Conservation (phyloP, 2,329 filamentous ascomycete species). For the Botrytis tulipae region DNA sequence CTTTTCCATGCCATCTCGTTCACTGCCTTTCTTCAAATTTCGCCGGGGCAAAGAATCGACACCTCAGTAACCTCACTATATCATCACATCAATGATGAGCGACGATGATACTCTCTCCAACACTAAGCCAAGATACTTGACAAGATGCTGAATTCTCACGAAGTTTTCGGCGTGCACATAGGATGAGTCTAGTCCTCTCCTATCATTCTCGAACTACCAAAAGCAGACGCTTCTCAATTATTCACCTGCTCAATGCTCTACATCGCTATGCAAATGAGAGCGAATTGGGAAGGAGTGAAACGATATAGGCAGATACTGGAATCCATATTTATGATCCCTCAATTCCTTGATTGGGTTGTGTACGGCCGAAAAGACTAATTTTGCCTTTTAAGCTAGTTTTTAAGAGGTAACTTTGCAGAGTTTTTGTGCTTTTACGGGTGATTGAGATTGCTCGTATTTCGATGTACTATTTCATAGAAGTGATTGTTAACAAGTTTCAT, state of each 20-base stretch:
- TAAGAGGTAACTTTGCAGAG: not conserved
- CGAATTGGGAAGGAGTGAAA: not conserved
- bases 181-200: not conserved
- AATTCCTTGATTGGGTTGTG: not conserved
- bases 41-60: not conserved
- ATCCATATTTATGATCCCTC: not conserved
- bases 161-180: not conserved
- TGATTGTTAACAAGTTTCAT: too few relatives aligned
- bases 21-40: not conserved
- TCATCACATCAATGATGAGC: not conserved
- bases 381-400: not conserved
- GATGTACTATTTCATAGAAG: too few relatives aligned
- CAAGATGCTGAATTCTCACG: not conserved
- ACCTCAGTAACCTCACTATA: not conserved
- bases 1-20: not conserved
- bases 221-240: not conserved
- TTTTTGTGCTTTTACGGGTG: not conserved
- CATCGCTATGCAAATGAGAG: not conserved
- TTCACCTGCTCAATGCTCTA: not conserved
- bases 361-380: not conserved
- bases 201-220: not conserved
- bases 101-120: not conserved
- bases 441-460: not conserved
- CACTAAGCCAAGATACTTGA: not conserved
- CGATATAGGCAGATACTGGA: not conserved